Base-by-base conservation (phyloP, 139 green algal species). In the Penium margaritaceum region DNA sequence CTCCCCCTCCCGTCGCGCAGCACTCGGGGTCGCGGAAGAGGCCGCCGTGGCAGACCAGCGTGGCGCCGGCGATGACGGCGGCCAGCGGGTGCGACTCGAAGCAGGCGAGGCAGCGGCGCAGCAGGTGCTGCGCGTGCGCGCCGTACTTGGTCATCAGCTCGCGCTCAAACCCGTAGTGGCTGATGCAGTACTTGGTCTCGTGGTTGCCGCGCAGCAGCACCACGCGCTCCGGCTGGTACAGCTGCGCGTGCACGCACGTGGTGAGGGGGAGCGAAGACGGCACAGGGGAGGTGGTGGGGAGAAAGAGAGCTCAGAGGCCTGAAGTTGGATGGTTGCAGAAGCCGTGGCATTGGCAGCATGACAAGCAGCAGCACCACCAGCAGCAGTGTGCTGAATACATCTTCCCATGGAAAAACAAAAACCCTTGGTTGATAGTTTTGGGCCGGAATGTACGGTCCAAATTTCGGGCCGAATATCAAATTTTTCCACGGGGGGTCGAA, bases 11-110 rank as follows among this genome's bases (percentile, higher is more conserved):
- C 2, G 29, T n/a, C 1, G 39, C 41, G 21, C 35, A 15, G 2
- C 30, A 39, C 3, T 63, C 32, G 1, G 69, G 72, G 27, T 81
- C 58, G 2, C 86, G 79, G 77, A 91, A 92, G 38, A 92, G 80
- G 5, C 90, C 91, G 41, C 91, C 93, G 76, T 98, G 93, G 60
- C 94, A 76, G 3, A 98, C 84, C 19, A 97, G 84, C 1, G 89
- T 90, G 19, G 72, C 77, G 12, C 46, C 27, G 0, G 63, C 72
- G 0, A 98, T 71, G 15, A 91, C 57, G 1, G 89, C 89, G 34
- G 81, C 81, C 27, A 86, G 70, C 4, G 81, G 81, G 58, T 84
- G 74, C 51, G 62, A 63, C 30, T 77, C 37, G 71, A 83, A 83
- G 71, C 44, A 70, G 38, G 64, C 46, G 58, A 79, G 72, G 72